Base-by-base conservation (phyloP, 2,329 filamentous ascomycete genomes). In the Emericellopsis cladophorae region DNA sequence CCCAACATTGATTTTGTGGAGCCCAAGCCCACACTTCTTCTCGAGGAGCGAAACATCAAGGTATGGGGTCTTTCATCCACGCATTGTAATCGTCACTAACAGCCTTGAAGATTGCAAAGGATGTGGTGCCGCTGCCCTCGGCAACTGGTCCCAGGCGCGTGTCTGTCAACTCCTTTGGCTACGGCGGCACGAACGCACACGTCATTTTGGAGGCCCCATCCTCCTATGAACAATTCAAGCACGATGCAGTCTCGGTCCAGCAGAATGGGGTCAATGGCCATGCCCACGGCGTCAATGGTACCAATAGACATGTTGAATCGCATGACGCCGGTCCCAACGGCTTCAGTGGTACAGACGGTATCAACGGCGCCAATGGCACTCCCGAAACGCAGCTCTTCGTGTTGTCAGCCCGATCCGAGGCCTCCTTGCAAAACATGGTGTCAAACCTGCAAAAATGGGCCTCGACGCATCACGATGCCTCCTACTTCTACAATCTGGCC, bases 1-100 rank as follows among this genome's bases (percentile, higher is more conserved):
- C 69, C 69, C 6, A 72, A 71, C 44, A 54, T 64, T 41, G 65
- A 71, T 49, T 72, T 70, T 49, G 63, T 70, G 49, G 51, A 61
- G 21, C 62, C 66, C 2, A 74, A 73, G 42, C 58, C 58, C 18
- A 64, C 61, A 48, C 73, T 72, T 8, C 65, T 66, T 0, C 67
- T 66, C 42, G 62, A 67, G 32, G 58, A 68, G 26, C 72, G 67
- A 23, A 66, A 69, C 42, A 53, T 72, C 41, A 68, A 67, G 49
- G 59, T 72, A 0, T 9, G n/a, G 10, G 31, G 11, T n/a, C 12
- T 15, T 23, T 32, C 37, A n/a, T 23, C 14, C 3, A 26, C 12
- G 16, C 10, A 7, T 23, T 18, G 15, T 37, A 4, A 11, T 18
- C 21, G 9, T 14, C 7, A 5, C 35, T 18, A 23, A 23, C 5